Evolutionary conservation across 257 asterid genomes (phyloP).

Genomic region (Voacanga thouarsii): DNA sequence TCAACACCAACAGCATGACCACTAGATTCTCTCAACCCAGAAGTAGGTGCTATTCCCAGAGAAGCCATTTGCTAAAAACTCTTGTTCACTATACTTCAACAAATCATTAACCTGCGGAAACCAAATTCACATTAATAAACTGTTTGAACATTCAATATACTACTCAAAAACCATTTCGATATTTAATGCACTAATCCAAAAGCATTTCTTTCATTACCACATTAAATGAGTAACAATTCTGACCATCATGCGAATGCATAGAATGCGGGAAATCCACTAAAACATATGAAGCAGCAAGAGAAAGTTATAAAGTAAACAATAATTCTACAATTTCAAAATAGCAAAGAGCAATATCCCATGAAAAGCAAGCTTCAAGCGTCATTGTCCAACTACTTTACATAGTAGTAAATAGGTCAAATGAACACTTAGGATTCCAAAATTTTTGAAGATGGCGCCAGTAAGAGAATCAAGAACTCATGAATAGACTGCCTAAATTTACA

Average conservation of each 20-base stretch:
- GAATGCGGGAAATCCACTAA: not conserved
- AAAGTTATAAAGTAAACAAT: not conserved
- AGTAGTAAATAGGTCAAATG: not conserved
- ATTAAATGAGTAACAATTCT: not conserved
- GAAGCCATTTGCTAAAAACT: slow-evolving; percentile 62
- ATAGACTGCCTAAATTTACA: not conserved
- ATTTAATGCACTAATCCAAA: not conserved
- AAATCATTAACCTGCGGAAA: slow-evolving; percentile 52
- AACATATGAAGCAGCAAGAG: not conserved
- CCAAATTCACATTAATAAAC: slow-evolving; percentile 7
- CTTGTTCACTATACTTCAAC: slow-evolving; percentile 38
- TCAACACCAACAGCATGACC: slow-evolving; percentile 31
- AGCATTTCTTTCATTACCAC: not conserved
- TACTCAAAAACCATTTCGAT: not conserved
- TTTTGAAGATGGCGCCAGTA: not conserved
- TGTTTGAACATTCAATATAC: not conserved
- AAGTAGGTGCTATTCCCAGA: slow-evolving; percentile 34
- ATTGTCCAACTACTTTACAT: not conserved
- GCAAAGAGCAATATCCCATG: not conserved
- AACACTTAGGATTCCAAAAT: not conserved
- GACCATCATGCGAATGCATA: not conserved
- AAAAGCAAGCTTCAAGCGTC: not conserved
- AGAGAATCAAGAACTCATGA: not conserved
- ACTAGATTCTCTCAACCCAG: slow-evolving; percentile 30
- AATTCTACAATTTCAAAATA: not conserved